phyloP scores from a whole-genome alignment of 768 basidiomycete species.

The Tylopilus rubrobrunneus region DNA sequence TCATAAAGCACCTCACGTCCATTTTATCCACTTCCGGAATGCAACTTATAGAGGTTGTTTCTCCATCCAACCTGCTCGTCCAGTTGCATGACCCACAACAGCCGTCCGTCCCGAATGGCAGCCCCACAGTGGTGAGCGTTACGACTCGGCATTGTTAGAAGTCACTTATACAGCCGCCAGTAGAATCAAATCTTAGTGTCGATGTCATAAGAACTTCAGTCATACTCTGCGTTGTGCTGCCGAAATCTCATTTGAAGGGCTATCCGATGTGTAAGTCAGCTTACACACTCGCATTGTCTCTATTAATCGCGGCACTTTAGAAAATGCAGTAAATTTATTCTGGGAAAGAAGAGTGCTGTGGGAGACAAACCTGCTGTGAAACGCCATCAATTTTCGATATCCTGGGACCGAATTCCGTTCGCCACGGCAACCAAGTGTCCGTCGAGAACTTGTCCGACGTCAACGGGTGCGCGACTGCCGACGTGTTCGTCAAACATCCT shows the following conservation, averaged over 20 bases:
- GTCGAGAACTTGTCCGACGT: too few relatives aligned
- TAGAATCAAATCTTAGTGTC: slow-evolving; percentile 11
- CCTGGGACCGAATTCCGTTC: slow-evolving; percentile 73
- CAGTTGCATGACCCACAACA: slow-evolving; percentile 45
- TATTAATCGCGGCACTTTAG: slow-evolving; percentile 35
- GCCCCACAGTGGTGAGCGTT: slow-evolving; percentile 4
- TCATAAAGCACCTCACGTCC: too few relatives aligned
- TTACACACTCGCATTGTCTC: neutral
- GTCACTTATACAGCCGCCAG: neutral
- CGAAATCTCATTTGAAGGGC: slow-evolving; percentile 82
- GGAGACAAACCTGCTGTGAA: slow-evolving; percentile 79
- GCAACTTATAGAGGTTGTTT: slow-evolving; percentile 73
- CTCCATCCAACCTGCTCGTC: slow-evolving; percentile 67
- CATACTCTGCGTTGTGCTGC: slow-evolving; percentile 74
- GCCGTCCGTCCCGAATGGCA: neutral
- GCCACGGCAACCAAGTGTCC: slow-evolving; percentile 34
- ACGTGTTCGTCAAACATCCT: too few relatives aligned
- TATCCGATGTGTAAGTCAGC: slow-evolving; percentile 83
- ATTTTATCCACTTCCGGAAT: slow-evolving; percentile 46
- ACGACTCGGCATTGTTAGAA: neutral
- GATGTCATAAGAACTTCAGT: slow-evolving; percentile 62
- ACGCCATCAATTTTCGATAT: slow-evolving; percentile 57
- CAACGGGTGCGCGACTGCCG: too few relatives aligned
- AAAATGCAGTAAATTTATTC: slow-evolving; percentile 85
- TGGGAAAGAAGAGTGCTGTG: slow-evolving; percentile 84